Evolutionary conservation across 768 basidiomycete species (phyloP), one percentile per base, ranked within the genome.

Genomic region (Hysterangium stoloniferum): DNA sequence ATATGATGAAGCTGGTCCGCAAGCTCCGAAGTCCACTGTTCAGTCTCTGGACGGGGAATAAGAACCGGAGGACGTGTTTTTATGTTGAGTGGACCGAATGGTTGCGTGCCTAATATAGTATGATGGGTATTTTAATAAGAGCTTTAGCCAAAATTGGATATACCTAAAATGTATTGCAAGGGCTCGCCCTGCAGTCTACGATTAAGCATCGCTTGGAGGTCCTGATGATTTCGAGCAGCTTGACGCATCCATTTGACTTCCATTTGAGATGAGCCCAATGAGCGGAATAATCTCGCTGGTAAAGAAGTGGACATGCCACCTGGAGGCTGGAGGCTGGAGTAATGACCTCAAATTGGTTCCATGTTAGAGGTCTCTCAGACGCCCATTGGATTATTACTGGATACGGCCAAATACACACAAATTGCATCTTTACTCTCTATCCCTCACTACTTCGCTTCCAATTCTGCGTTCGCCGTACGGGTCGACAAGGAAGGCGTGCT

Each of bases 1-100:
- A 65, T 61, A 6, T 72, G 72, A 2, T 64, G 54, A 45, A 78
- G 58, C n/a, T 62, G 59, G 11, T 74, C 67, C 24, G 82, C 73
- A 49, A 92, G 76, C 45, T 72, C 74, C 7, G 79, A 63, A 6
- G 82, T 71, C 86, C 86, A 89, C 56, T 90, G 67, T 61, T 96
- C 91, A 0, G 95, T 99, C 66, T 99, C 95, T 37, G 93, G 88
- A 12, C 95, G 84, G 11, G 95, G 95, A 36, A 98, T 97, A 56
- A 98, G 80, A 15, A 84, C 81, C 1, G 95, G 95, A 2, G 84
- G 71, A 15, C 87, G 78, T 8, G 75, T 71, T 53, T 80, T 69
- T 59, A 97, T 74, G 58, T 78, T 72, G 41, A 98, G 78, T 4
- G 84, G 79, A 7, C 92, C 91, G 66, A 98, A 96, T 0, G 91